phyloP scores from a whole-genome alignment of 2,329 filamentous ascomycete genomes.

The Scytalidium sp. region DNA sequence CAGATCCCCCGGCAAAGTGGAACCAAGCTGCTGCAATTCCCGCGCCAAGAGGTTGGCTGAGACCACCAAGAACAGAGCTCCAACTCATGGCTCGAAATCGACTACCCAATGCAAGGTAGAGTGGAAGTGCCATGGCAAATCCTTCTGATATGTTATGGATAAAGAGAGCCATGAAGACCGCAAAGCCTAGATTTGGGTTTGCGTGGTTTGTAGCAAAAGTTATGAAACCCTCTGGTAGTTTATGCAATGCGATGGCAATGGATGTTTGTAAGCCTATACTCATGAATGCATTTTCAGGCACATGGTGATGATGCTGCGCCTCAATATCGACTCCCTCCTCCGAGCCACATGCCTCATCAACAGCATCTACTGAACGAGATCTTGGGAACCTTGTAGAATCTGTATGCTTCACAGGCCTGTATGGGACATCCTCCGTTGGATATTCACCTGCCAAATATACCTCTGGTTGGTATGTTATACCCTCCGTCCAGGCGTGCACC shows the following conservation, averaged over 20 bases:
- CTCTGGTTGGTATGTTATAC: neutral
- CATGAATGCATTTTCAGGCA: conserved; percentile 89
- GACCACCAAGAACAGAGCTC: conserved; percentile 78
- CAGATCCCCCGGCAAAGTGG: conserved; percentile 57
- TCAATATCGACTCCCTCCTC: conserved; percentile 21
- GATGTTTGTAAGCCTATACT: conserved; percentile 95
- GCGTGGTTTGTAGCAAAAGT: conserved; percentile 98
- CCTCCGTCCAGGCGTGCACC: neutral
- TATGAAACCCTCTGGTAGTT: conserved; percentile 83
- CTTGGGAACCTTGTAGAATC: conserved; percentile 3
- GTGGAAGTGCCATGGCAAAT: conserved; percentile 86
- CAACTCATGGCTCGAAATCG: conserved; percentile 80
- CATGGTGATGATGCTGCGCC: conserved; percentile 79
- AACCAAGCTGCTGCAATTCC: conserved; percentile 85
- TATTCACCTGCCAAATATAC: neutral
- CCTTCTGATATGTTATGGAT: conserved; percentile 99
- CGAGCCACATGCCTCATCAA: conserved; percentile 8
- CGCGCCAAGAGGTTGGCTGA: conserved; percentile 85
- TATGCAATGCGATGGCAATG: conserved; percentile 92
- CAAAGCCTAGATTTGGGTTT: conserved; percentile 82
- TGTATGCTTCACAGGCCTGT: neutral
- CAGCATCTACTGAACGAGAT: conserved; percentile 5
- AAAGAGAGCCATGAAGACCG: conserved; percentile 92
- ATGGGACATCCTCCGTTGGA: neutral
- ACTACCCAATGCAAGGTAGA: conserved; percentile 86